Base-by-base conservation (phyloP, 257 asterid genomes). In the Gentiana dahurica region DNA sequence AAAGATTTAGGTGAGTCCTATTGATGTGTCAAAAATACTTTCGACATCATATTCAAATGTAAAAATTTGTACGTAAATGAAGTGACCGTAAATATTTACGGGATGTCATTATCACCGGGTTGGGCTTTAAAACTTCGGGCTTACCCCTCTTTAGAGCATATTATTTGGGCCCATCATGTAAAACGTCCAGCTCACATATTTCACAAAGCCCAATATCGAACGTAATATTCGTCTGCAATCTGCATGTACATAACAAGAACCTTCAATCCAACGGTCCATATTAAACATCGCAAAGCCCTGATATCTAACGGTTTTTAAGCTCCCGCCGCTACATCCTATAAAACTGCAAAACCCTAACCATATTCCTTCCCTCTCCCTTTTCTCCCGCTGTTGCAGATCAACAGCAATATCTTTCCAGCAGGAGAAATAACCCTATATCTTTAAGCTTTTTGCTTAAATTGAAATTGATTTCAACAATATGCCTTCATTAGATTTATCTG, bases 401-500 rank as follows among this genome's bases (percentile, higher is more conserved):
- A 53, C 54, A 63, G 75, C 79, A 10, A 49, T 15, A 63, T 57
- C 54, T 59, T 58, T 13, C 24, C 54, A 68, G 87, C 73, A 57
- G 82, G 75, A 76, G 58, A 62, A 49, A 73, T 45, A 24, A 49
- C 63, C 46, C 46, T 41, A 41, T 5, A 7, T 3, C 46, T 7
- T 41, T 7, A 41, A 41, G 5, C 2, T 5, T 41, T 7, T 41
- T 33, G 24, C 39, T 37, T 3, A 36, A 3, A 48, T 33, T 39
- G 5, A 51, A 5, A 49, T 7, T 44, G 24, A 24, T 24, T 24
- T 24, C 34, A 34, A 24, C 1, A 46, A 8, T 36, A 88, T 88
- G 96, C 88, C 94, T 75, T 77, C 86, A 1, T 12, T 81, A 51
- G 69, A 34, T 55, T 47, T 73, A 35, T 60, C 75, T 33, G 93